Evolutionary conservation across 2,329 filamentous ascomycete genomes (phyloP).

Genomic region (Fusarium sp.): DNA sequence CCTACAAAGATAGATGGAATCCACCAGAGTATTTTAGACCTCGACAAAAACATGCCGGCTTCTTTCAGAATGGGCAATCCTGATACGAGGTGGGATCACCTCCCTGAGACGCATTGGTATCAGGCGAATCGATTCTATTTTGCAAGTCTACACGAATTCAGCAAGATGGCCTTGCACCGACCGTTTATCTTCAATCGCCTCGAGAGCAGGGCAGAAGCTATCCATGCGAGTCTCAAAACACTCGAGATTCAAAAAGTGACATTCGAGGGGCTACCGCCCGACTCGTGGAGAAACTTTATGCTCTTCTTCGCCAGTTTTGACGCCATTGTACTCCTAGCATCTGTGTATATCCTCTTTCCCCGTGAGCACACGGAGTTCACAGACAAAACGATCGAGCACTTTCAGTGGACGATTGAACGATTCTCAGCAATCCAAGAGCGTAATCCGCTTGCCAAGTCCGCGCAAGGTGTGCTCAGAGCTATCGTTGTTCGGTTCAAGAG

Average conservation of each 20-base stretch:
- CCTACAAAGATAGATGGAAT: slow-evolving; percentile 67
- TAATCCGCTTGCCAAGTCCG: slow-evolving; percentile 67
- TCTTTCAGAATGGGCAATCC: slow-evolving; percentile 68
- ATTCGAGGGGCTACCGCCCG: slow-evolving; percentile 62
- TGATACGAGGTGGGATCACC: slow-evolving; percentile 68
- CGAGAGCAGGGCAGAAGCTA: slow-evolving; percentile 66
- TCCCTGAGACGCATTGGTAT: slow-evolving; percentile 68
- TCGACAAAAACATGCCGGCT: slow-evolving; percentile 64
- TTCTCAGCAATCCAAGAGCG: slow-evolving; percentile 68
- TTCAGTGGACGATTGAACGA: slow-evolving; percentile 70
- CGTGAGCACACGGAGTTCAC: slow-evolving; percentile 65
- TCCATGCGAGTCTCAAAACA: slow-evolving; percentile 68
- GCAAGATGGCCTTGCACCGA: slow-evolving; percentile 71
- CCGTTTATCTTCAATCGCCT: slow-evolving; percentile 72
- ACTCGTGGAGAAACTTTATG: slow-evolving; percentile 66
- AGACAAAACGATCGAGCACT: slow-evolving; percentile 65
- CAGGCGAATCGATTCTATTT: slow-evolving; percentile 60
- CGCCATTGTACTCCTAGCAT: slow-evolving; percentile 71
- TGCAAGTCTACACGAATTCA: slow-evolving; percentile 65
- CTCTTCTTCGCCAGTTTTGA: slow-evolving; percentile 75
- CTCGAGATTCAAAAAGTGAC: slow-evolving; percentile 66
- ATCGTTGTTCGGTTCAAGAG: slow-evolving; percentile 68
- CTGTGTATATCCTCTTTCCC: slow-evolving; percentile 72
- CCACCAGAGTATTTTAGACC: slow-evolving; percentile 63
- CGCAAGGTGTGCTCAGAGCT: slow-evolving; percentile 67